Base-by-base conservation (phyloP, 257 asterid species). In the Paraleonurus japonicus region DNA sequence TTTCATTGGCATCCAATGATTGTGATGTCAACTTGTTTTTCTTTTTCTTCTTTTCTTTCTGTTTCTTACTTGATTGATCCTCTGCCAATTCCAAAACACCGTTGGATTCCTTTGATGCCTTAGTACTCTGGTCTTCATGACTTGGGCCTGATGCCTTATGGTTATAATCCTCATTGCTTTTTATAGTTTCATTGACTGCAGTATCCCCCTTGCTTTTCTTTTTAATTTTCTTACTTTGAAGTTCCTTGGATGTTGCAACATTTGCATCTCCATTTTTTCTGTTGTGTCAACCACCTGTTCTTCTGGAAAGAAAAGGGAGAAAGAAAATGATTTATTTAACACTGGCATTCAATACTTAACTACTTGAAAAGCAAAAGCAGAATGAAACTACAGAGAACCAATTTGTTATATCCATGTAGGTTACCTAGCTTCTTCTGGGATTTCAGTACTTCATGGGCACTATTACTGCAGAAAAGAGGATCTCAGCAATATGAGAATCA, bases 31-130 rank as follows among this genome's bases (percentile, higher is more conserved):
- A 55, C 75, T 78, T 81, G 27, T 58, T 78, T 74, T 80, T 78
- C 78, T 81, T 82, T 70, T 85, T 84, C 71, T 76, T 80, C 78
- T 88, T 84, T 54, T 75, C 87, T 70, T 79, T 81, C 48, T 68
- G 67, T 63, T 81, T 76, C 81, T 66, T 81, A 57, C 37, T 63
- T 5, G 81, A 73, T 50, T 76, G 71, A 32, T 77, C 80, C 28
- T n/a, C 78, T 58, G 69, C 71, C 6, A 72, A 8, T 50, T 80
- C 84, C 57, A 35, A 26, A 73, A 72, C 73, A 75, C 28, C 83
- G 26, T 65, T 71, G 58, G 63, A 60, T 55, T 81, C 80, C 64
- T 74, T 71, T 19, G 76, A 39, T 65, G 50, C 73, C 58, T 64
- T 65, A 33, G 72, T 32, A 41, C 76, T 45, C 60, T 58, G 45